Percentiles rank a stretch among this genome's conserved stretches.
Evolutionary conservation across 108 stramenopile species (phyloP).

Genomic region (Mediolabrus comicus): DNA sequence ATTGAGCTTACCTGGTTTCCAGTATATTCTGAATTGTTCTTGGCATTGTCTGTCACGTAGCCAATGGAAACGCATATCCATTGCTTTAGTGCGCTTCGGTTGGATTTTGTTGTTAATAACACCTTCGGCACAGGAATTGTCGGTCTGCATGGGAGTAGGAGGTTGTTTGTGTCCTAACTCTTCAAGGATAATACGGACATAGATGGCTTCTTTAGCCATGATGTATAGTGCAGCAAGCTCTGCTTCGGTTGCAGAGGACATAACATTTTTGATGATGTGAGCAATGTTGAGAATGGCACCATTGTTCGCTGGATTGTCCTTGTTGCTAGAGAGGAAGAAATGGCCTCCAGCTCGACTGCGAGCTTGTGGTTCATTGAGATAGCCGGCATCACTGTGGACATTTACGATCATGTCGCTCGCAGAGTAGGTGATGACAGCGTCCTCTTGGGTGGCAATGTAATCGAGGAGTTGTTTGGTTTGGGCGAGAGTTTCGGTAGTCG

Average conservation of each 20-base stretch:
- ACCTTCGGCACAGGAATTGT: slow-evolving; percentile 42
- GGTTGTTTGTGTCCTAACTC: slow-evolving; percentile 44
- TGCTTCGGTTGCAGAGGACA: slow-evolving; percentile 10
- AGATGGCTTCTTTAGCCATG: slow-evolving; percentile 23
- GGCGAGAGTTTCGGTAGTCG: slow-evolving; percentile 7
- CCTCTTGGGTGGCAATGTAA: slow-evolving; percentile 41
- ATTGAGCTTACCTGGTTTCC: not conserved
- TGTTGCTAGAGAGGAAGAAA: slow-evolving; percentile 6
- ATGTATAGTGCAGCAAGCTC: slow-evolving; percentile 33
- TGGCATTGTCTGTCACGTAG: not conserved
- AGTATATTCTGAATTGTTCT: not conserved
- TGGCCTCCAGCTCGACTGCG: not conserved
- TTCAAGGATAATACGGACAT: slow-evolving; percentile 4
- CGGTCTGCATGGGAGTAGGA: slow-evolving; percentile 37
- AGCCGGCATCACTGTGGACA: slow-evolving; percentile 33
- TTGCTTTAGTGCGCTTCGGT: slow-evolving; percentile 39
- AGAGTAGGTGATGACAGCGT: slow-evolving; percentile 30
- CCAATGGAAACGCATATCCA: slow-evolving; percentile 45
- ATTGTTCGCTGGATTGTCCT: slow-evolving; percentile 2
- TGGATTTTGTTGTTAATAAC: slow-evolving; percentile 41
- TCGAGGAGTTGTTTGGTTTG: slow-evolving; percentile 31
- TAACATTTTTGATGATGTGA: slow-evolving; percentile 11
- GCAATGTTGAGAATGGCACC: slow-evolving; percentile 7
- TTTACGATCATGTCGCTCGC: slow-evolving; percentile 37
- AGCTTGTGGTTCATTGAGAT: slow-evolving; percentile 17